Evolutionary conservation across 352 stramenopile genomes (phyloP), one percentile per base, ranked within the genome.

Genomic region (Pythium pectinolyticum): DNA sequence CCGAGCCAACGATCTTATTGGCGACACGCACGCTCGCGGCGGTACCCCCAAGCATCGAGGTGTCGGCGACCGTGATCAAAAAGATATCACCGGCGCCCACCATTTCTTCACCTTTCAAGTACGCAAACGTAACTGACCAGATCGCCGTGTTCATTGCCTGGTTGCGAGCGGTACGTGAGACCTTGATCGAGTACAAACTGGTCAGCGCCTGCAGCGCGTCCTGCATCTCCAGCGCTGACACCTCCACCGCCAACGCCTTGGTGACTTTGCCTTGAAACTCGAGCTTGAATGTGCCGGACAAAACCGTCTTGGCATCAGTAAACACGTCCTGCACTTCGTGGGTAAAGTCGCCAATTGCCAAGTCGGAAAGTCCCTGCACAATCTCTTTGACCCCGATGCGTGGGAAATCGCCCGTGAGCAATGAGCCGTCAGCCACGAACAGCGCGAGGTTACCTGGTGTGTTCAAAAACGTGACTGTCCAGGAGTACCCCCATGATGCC

Each of bases 111-210:
- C 97, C 88, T 34, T 79, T 74, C 22, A 98, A 69, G 47, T 98
- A 94, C 0, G 94, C 96, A 55, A 99, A 98, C 17, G 92, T 98
- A 7, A 99, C 84, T 25, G 90, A 94, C 95, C 95, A 99, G 19
- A 89, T 74, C 1, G 82, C 82, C 11, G 79, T 89, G 28, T 91
- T 84, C 12, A 91, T 51, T 4, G 24, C 49, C 28, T 70, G 28
- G 24, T 72, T 81, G 2, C 78, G 51, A 45, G 70, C 69, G 1
- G 58, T 55, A 20, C 87, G 89, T 7, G 67, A 75, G 8, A 92
- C 81, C 41, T 94, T 92, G 51, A 92, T 86, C 8, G 88, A 92
- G 65, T 96, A 96, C 15, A 97, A 83, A 2, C 79, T 89, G 0
- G 81, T 88, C 14, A 95, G 77, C n/a, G 61, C 72, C 52, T 93